Percentiles rank a stretch among this genome's conserved stretches.
phyloP scores from a whole-genome alignment of 2,329 filamentous ascomycete genomes.

The Aspergillus udagawae region DNA sequence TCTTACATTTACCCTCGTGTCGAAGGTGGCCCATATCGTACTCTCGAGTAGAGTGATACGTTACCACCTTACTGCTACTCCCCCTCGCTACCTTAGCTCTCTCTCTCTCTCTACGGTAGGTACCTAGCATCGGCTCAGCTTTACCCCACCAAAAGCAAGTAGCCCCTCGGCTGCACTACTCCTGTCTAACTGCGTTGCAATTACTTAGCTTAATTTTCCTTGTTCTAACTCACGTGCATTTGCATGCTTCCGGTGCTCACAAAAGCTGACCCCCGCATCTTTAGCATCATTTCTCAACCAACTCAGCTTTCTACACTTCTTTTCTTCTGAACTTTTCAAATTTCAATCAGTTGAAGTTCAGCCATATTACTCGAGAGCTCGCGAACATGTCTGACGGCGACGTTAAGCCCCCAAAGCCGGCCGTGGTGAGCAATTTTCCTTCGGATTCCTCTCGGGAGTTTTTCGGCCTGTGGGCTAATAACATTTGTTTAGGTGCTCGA shows the following conservation, averaged over 20 bases:
- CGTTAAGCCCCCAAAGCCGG: conserved; percentile 30
- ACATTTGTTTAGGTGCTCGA: conserved; percentile 36
- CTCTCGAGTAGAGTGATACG: not conserved
- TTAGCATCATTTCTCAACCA: not conserved
- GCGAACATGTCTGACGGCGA: conserved; percentile 37
- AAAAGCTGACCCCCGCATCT: not conserved
- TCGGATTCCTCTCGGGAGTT: not conserved
- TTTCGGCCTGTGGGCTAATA: conserved; percentile 10
- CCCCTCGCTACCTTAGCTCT: conserved; percentile 3
- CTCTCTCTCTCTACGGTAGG: not conserved
- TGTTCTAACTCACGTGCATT: conserved; percentile 12
- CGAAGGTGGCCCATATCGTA: conserved; percentile 3
- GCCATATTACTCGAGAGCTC: not conserved
- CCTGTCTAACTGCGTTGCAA: not conserved
- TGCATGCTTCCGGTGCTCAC: not conserved
- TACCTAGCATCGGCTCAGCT: not conserved
- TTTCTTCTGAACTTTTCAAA: not conserved
- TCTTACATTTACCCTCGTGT: not conserved
- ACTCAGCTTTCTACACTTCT: not conserved
- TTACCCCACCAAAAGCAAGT: conserved; percentile 1
- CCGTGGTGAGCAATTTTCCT: conserved; percentile 36
- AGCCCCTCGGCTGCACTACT: not conserved
- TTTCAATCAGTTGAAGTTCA: conserved; percentile 2
- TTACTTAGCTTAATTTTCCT: conserved; percentile 13
- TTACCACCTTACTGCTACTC: not conserved